Evolutionary conservation across 305 asterid genomes (phyloP).

Genomic region (Fraxinus angustifolia): DNA sequence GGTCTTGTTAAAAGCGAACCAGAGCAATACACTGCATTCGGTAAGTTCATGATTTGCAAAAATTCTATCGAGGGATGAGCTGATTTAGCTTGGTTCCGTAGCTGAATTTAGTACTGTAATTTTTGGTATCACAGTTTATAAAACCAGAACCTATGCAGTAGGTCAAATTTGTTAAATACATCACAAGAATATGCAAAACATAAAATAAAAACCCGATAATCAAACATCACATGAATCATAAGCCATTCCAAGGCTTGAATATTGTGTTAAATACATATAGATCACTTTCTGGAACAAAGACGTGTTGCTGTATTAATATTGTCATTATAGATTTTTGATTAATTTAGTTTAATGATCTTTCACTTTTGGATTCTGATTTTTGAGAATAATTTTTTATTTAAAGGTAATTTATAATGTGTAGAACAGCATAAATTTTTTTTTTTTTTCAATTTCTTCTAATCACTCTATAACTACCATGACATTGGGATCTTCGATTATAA

Average conservation of each 20-base stretch:
- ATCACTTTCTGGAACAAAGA: not conserved
- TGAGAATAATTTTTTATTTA: not conserved
- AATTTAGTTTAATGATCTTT: not conserved
- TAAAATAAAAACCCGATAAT: not conserved
- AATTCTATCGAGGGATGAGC: not conserved
- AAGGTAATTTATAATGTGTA: not conserved
- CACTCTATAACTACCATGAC: not conserved
- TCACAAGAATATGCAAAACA: not conserved
- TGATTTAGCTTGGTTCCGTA: not conserved
- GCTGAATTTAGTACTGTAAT: not conserved
- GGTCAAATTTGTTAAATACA: not conserved
- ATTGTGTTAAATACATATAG: not conserved
- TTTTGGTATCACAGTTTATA: not conserved
- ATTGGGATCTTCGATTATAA: not conserved
- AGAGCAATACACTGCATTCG: conserved; percentile 65
- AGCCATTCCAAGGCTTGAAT: not conserved
- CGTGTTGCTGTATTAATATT: not conserved
- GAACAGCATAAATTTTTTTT: not conserved
- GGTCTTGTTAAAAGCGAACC: conserved; percentile 83
- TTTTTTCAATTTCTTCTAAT: not conserved
- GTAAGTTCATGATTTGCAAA: conserved; percentile 41
- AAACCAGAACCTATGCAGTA: not conserved
- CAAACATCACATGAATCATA: not conserved
- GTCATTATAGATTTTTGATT: not conserved
- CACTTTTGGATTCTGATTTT: not conserved